Evolutionary conservation across 352 stramenopile genomes (phyloP).

Genomic region (Pythium utonaiense): DNA sequence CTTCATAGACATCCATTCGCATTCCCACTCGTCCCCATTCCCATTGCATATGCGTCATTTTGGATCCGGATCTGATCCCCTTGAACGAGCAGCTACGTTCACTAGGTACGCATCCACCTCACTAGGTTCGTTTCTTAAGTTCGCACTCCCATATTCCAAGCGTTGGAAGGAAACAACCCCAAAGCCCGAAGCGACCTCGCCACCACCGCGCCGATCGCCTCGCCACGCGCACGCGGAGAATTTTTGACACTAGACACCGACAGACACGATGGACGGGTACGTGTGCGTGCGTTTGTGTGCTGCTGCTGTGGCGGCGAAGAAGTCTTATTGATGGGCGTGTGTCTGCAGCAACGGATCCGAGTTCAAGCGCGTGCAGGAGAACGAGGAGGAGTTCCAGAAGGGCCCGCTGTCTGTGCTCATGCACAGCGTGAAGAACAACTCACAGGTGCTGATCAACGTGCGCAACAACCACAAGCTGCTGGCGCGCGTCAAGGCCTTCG

Average conservation of each 20-base stretch:
- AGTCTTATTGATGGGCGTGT: background rate
- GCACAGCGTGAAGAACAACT: slow-evolving; percentile 97
- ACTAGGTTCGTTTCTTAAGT: background rate
- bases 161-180: slow-evolving; percentile 1
- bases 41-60: background rate
- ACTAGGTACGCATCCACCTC: background rate
- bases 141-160: background rate
- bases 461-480: slow-evolving; percentile 99
- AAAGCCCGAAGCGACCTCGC: background rate
- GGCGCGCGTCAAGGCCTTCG: slow-evolving; percentile 98
- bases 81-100: background rate
- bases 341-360: slow-evolving; percentile 33
- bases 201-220: background rate
- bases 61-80: background rate
- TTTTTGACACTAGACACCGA: background rate
- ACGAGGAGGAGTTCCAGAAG: slow-evolving; percentile 94
- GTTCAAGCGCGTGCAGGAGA: slow-evolving; percentile 85
- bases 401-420: slow-evolving; percentile 97
- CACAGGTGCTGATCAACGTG: slow-evolving; percentile 99
- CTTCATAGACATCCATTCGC: slow-evolving; percentile 3
- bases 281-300: background rate
- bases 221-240: background rate
- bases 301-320: background rate
- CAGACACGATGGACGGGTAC: slow-evolving; percentile 3
- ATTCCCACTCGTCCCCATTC: background rate